Evolutionary conservation across 139 green algal genomes (phyloP), one percentile per base, ranked within the genome.

Genomic region (Protoeuglena noctilucae): DNA sequence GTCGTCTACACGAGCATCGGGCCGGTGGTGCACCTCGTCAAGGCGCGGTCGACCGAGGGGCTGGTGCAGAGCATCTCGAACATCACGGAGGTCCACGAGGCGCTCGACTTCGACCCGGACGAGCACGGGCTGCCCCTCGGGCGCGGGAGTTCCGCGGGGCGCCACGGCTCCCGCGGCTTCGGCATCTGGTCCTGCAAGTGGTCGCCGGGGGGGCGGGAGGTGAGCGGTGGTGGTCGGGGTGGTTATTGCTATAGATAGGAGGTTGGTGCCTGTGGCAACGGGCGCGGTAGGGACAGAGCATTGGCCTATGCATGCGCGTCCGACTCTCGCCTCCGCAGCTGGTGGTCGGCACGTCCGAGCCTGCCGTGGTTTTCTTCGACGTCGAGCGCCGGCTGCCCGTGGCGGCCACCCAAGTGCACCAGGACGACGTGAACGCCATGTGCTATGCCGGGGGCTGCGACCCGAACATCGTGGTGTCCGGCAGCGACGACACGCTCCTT

Each of bases 401-500:
- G 31, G 43, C 54, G 17, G 12, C 0, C n/a, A 53, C 1, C 23
- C 5, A 52, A 17, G 16, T 24, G 22, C 79, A 87, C 54, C 16
- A 64, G 26, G 77, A 94, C 54, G 88, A 96, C 67, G 86, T 97
- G 17, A 97, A 97, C 48, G 80, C 89, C 17, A 88, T 96, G 1
- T 69, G 68, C 4, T 94, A 81, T 51, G 40, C 73, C 25, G 75
- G 79, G 27, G 66, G 82, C 46, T 61, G 62, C 4, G 61, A 47
- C 0, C 71, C 73, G 22, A 72, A 91, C 52, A 49, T 94, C 19
- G 77, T 95, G 41, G 64, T 78, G 16, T 79, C 74, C 1, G 88
- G 86, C 16, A 69, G 49, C 17, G 88, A 96, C 54, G 88, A 96
- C 64, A 48, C n/a, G 1, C n/a, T 76, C 1, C 71, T 92, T 61